phyloP scores from a whole-genome alignment of 257 asterid species.

The Solanum boliviense region DNA sequence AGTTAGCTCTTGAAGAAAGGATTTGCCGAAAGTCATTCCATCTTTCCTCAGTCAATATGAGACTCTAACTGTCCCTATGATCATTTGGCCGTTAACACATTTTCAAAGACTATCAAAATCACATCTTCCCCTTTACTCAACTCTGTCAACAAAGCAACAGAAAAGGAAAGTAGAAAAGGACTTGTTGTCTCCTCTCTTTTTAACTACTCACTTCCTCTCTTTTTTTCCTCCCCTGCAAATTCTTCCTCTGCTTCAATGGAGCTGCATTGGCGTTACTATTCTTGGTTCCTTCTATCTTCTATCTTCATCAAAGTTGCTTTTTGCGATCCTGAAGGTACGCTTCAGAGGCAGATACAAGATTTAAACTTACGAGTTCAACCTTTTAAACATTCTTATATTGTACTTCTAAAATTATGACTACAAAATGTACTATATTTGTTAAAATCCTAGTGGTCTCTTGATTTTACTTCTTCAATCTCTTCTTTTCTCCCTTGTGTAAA shows the following conservation, averaged over 20 bases:
- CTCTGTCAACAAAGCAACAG: constrained; percentile 12
- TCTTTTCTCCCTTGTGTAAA: background rate
- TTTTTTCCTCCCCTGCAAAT: background rate
- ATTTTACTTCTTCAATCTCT: background rate
- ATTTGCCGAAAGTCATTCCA: background rate
- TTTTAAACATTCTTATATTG: background rate
- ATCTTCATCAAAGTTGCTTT: constrained; percentile 14
- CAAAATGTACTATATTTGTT: background rate
- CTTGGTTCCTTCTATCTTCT: constrained; percentile 25
- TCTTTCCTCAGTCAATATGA: background rate
- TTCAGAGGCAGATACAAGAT: background rate
- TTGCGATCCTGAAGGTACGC: constrained; percentile 58
- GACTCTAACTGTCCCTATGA: background rate
- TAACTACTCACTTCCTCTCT: background rate
- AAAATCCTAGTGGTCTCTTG: background rate
- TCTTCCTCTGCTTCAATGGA: constrained; percentile 28
- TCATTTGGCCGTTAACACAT: constrained; percentile 1
- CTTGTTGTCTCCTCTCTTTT: constrained; percentile 4
- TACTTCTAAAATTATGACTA: background rate
- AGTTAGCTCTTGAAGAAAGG: background rate
- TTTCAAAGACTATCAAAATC: constrained; percentile 19
- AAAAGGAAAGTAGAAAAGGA: constrained; percentile 2
- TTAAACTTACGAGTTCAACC: background rate
- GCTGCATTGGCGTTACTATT: constrained; percentile 18
- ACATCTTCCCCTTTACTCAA: constrained; percentile 39